Evolutionary conservation across 208 protist genomes (phyloP).

Genomic region (Wallacemonas sp.): DNA sequence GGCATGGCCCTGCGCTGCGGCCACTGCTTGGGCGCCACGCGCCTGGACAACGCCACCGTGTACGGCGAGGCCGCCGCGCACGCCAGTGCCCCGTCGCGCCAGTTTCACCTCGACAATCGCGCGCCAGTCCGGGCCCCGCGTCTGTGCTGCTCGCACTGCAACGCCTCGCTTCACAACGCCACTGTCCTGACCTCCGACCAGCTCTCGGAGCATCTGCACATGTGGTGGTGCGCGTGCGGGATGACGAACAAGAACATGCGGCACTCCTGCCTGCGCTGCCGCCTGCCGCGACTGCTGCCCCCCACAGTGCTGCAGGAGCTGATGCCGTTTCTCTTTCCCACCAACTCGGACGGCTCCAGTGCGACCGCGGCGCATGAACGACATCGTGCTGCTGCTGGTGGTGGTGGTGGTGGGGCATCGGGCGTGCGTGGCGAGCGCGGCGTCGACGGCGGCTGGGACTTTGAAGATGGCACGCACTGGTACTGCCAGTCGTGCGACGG

Average conservation of each 20-base stretch:
- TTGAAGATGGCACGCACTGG: constrained; percentile 62
- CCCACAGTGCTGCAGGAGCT: constrained; percentile 27
- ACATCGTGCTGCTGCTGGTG: background rate
- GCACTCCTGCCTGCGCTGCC: constrained; percentile 63
- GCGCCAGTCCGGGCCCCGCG: constrained; percentile 33
- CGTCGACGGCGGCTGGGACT: constrained; percentile 43
- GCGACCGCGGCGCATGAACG: no score
- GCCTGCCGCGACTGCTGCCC: constrained; percentile 49
- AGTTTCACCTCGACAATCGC: constrained; percentile 57
- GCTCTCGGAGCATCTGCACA: constrained; percentile 8
- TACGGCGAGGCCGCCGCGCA: constrained; percentile 30
- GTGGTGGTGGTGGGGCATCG: no score
- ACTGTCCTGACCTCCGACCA: constrained; percentile 18
- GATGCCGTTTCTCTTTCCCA: constrained; percentile 17
- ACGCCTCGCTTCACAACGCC: constrained; percentile 51
- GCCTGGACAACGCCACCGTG: constrained; percentile 46
- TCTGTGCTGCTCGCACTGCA: constrained; percentile 46
- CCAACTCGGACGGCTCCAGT: background rate
- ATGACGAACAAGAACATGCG: constrained; percentile 28
- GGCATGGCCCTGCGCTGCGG: constrained; percentile 47
- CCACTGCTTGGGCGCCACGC: constrained; percentile 27
- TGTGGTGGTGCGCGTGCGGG: constrained; percentile 79
- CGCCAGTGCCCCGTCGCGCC: constrained; percentile 17
- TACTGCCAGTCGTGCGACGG: constrained; percentile 66
- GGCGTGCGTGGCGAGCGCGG: background rate